Evolutionary conservation across 257 asterid genomes (phyloP), one percentile per base, ranked within the genome.

Genomic region (Verbena officinalis): DNA sequence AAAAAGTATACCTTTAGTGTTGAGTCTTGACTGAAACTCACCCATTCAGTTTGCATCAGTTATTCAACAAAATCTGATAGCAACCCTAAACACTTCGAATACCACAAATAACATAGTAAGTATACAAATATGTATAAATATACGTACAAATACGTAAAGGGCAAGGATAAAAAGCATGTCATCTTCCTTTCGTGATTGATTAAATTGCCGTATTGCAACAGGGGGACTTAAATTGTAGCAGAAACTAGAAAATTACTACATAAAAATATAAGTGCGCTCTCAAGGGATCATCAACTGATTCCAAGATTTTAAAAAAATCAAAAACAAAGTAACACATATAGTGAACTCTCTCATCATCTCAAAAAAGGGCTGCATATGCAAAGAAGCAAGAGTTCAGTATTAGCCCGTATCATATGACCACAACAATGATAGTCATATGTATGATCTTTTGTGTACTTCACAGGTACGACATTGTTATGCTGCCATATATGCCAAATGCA

Each of bases 351-450:
- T 43, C 65, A 54, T 43, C 65, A 54, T 44, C 72, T 22, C 43
- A 19, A 45, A 57, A 50, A 62, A 38, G 14, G 70, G 72, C 61
- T 62, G 67, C 50, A 40, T 55, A 46, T 27, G 71, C 70, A 23
- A 43, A 27, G n/a, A 73, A 49, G 17, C n/a, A 69, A 64, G 55
- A 62, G 34, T 59, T 52, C 46, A 43, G 62, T 24, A 44, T 27
- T 42, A 64, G 60, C 73, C 57, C 68, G 51, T 43, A 54, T 36
- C 43, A 55, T 22, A 46, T 31, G 67, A 43, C 58, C 4, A 27
- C 65, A 63, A 68, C 67, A 63, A 57, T 57, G 36, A 64, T 16
- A 72, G 67, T 40, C 64, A 51, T 21, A 62, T 42, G 68, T 39
- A 62, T 74, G 55, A 11, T 27, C 33, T 27, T 27, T 27, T 48